A percentile compares a stretch with the other conserved stretches of the same genome.
Evolutionary conservation across 2,329 filamentous ascomycete species (phyloP).

Genomic region (Chalaropsis thielavioides): DNA sequence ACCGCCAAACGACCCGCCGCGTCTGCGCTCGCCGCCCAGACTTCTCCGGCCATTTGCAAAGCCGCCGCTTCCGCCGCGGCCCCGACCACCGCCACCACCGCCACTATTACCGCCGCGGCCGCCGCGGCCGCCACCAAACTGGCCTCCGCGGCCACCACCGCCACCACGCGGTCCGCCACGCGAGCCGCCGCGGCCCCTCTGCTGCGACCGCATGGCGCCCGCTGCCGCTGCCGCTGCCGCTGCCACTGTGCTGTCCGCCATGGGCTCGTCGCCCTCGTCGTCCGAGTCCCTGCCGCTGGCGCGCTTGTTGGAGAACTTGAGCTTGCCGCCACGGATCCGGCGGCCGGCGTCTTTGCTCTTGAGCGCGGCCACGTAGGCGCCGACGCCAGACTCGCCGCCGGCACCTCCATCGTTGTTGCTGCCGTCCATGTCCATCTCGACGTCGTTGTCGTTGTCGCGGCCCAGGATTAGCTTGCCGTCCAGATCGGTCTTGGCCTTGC

Average conservation of each 20-base stretch:
- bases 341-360: conserved; percentile 51
- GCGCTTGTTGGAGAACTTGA: conserved; percentile 56
- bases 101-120: conserved; percentile 22
- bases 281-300: conserved; percentile 32
- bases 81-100: conserved; percentile 25
- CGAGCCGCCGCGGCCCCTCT: conserved; percentile 18
- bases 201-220: conserved; percentile 4
- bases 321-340: conserved; percentile 49
- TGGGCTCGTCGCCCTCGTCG: conserved; percentile 36
- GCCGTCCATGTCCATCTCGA: conserved; percentile 51
- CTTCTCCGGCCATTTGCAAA: conserved; percentile 34
- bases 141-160: conserved; percentile 23
- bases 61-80: conserved; percentile 33
- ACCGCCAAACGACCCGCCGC: conserved; percentile 25
- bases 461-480: conserved; percentile 73
- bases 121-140: conserved; percentile 26
- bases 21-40: conserved; percentile 36
- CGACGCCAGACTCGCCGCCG: conserved; percentile 40
- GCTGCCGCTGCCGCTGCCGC: neutral
- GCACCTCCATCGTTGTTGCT: conserved; percentile 34
- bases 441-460: conserved; percentile 36
- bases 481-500: conserved; percentile 54
- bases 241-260: conserved; percentile 34
- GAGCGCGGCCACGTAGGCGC: conserved; percentile 55
- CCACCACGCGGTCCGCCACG: conserved; percentile 23